Base-by-base conservation (phyloP, 2,329 filamentous ascomycete genomes). In the Trichophyton mentagrophytes region DNA sequence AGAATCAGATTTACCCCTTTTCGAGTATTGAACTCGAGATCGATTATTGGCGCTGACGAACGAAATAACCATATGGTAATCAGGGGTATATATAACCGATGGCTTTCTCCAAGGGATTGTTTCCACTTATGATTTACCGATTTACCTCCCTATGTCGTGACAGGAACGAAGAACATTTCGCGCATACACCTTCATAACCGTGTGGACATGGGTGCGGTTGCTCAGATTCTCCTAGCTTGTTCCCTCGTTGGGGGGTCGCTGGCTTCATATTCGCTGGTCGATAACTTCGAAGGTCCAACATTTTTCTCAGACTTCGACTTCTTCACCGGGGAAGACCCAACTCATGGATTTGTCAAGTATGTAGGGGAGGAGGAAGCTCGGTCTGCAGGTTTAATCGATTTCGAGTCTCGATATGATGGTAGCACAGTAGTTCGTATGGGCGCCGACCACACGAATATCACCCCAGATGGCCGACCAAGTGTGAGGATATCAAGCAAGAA, bases 291-390 rank as follows among this genome's bases (percentile, higher is more conserved):
- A 9, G 77, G 76, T 4, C 68, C 74, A 22, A 71, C 72, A 60
- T 81, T 81, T 70, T 78, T 80, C 64, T 69, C 76, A 33, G 71
- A 75, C 60, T 81, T 81, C 66, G 72, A 77, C 57, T 80, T 80
- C 68, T 79, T 75, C 64, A 75, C 72, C 3, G 72, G 72, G 1
- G 58, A 71, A 1, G 79, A 81, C 65, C 78, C 79, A 1, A 78
- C 77, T 2, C 71, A 77, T 56, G 79, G 79, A 22, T 79, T 76
- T 64, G 78, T 81, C n/a, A 74, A 76, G 63, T 81, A 79, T 64
- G 67, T 76, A 57, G 70, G 76, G 59, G 71, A 77, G 44, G 65
- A 68, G 20, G 67, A 67, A n/a, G 76, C 76, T 13, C 67, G 73
- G 60, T 65, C 66, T 55, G 68, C 67, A 2, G 73, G 71, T 3